Conservation (phyloP, 148 eudicot species). For the Vaccinium myrtillus region DNA sequence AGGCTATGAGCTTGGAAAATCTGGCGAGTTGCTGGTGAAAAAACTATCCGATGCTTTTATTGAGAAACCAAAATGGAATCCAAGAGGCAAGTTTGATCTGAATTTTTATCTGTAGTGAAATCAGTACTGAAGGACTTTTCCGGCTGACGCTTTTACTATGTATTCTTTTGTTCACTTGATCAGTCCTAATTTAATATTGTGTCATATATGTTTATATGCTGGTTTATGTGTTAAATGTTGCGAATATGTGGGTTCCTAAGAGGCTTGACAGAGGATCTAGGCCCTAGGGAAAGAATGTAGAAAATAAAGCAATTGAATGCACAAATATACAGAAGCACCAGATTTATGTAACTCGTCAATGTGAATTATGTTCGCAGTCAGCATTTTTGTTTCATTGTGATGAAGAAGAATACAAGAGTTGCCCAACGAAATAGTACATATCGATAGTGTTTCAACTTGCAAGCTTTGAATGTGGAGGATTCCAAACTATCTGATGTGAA, state of each 20-base stretch:
- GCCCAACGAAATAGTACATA: not conserved
- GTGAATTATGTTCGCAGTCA: not conserved
- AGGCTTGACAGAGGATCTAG: not conserved
- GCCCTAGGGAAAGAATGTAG: not conserved
- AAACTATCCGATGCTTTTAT: slow-evolving; percentile 47
- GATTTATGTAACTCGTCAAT: not conserved
- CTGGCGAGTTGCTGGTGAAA: slow-evolving; percentile 34
- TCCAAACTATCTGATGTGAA: not conserved
- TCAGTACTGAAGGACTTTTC: not conserved
- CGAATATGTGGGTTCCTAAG: not conserved
- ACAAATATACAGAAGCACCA: not conserved
- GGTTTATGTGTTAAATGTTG: not conserved
- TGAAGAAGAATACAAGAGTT: not conserved
- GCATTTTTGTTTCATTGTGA: not conserved
- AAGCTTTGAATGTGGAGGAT: not conserved
- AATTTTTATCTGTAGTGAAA: not conserved
- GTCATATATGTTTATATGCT: not conserved
- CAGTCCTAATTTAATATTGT: not conserved
- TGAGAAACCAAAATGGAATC: slow-evolving; percentile 70
- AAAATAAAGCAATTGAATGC: not conserved
- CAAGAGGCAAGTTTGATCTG: slow-evolving; percentile 39
- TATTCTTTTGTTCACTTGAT: not conserved
- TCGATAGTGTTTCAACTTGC: not conserved
- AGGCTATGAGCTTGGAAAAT: slow-evolving; percentile 16
- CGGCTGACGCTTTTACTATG: not conserved